A percentile compares a stretch with the other conserved stretches of the same genome.
phyloP scores from a whole-genome alignment of 495 filamentous ascomycete species.

The Hapsidospora chrysogenum region DNA sequence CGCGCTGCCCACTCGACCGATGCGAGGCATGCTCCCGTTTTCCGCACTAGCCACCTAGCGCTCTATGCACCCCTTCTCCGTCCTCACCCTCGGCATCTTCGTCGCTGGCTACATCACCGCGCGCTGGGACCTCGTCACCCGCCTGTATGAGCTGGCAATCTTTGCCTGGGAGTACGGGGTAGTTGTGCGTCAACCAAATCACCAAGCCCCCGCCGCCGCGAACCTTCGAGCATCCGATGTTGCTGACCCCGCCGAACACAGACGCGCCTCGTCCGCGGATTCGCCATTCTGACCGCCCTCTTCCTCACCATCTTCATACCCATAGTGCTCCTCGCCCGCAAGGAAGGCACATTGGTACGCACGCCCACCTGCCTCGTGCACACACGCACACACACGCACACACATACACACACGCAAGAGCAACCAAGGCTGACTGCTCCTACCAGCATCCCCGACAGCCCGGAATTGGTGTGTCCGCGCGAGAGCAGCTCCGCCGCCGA shows the following conservation, averaged over 20 bases:
- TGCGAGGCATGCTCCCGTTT: not conserved
- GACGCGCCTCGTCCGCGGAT: slow-evolving; percentile 26
- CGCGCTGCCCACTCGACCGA: not conserved
- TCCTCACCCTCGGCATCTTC: slow-evolving; percentile 90
- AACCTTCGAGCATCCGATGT: no score
- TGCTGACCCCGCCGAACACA: slow-evolving; percentile 6
- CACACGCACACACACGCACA: not conserved
- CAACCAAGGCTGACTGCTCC: slow-evolving; percentile 3
- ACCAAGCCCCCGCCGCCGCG: not conserved
- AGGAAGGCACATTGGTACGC: slow-evolving; percentile 26
- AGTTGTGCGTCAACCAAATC: slow-evolving; percentile 53
- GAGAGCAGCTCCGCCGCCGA: slow-evolving; percentile 84
- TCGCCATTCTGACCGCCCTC: slow-evolving; percentile 20
- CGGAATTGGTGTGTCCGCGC: slow-evolving; percentile 73
- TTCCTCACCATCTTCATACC: slow-evolving; percentile 29
- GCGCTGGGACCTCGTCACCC: slow-evolving; percentile 92
- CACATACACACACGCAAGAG: no score
- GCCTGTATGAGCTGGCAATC: slow-evolving; percentile 84
- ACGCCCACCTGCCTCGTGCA: not conserved
- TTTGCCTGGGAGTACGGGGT: slow-evolving; percentile 99
- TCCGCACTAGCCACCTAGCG: slow-evolving; percentile 8
- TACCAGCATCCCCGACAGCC: slow-evolving; percentile 69
- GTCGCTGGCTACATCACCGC: slow-evolving; percentile 98
- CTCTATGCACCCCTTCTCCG: slow-evolving; percentile 93
- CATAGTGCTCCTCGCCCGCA: slow-evolving; percentile 26